Conservation (phyloP, 2,329 filamentous ascomycete species). For the Tolypocladium nubicola region DNA sequence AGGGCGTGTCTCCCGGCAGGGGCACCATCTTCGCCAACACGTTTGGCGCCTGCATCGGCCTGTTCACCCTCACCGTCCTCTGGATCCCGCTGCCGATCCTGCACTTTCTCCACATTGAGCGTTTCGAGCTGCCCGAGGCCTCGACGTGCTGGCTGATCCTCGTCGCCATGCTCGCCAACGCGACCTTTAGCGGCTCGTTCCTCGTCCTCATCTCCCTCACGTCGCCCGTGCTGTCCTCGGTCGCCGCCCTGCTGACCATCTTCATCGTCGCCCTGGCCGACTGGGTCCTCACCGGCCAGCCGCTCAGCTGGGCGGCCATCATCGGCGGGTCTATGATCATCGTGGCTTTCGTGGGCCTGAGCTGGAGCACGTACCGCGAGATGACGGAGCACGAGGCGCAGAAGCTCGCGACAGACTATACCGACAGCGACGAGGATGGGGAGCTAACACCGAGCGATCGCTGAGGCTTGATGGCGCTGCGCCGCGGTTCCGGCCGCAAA, state of each 20-base stretch:
- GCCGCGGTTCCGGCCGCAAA: background rate
- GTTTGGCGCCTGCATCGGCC: conserved; percentile 77
- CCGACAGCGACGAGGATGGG: conserved; percentile 36
- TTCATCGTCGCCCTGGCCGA: conserved; percentile 92
- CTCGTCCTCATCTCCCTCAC: conserved; percentile 88
- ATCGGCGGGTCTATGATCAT: conserved; percentile 81
- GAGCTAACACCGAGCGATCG: conserved; percentile 14
- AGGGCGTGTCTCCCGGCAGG: conserved; percentile 73
- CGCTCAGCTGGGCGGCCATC: conserved; percentile 64
- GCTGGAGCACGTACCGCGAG: conserved; percentile 86
- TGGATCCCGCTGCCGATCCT: conserved; percentile 88
- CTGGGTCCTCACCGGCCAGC: conserved; percentile 71
- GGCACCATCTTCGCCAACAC: conserved; percentile 94
- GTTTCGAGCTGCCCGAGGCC: conserved; percentile 70
- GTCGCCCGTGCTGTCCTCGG: conserved; percentile 81
- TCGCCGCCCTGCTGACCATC: conserved; percentile 89
- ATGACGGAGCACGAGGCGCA: conserved; percentile 74
- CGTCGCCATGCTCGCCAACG: conserved; percentile 77
- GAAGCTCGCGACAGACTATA: conserved; percentile 34
- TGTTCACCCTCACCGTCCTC: conserved; percentile 75
- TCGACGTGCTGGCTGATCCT: conserved; percentile 70
- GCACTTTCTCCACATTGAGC: conserved; percentile 68
- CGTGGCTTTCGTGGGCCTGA: conserved; percentile 74
- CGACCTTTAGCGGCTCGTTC: conserved; percentile 86
- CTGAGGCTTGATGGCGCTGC: background rate